Percentiles rank a stretch among this genome's conserved stretches.
Conservation (phyloP, 805 yeast genomes). For the Peterozyma toletana region DNA sequence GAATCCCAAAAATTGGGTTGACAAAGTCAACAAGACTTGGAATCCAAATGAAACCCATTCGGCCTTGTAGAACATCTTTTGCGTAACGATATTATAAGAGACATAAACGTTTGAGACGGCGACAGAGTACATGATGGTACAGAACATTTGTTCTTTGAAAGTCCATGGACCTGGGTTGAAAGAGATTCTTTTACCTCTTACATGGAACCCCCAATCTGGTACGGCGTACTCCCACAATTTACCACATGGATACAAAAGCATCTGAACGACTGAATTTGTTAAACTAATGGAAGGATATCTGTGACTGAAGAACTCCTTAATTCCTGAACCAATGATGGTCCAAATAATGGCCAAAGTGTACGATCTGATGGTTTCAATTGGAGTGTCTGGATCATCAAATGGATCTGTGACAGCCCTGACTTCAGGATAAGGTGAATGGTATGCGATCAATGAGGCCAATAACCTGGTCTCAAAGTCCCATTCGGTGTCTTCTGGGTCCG, state of each 20-base stretch:
- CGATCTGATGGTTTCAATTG: slow-evolving; percentile 47
- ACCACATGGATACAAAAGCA: slow-evolving; percentile 40
- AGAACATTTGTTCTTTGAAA: slow-evolving; percentile 58
- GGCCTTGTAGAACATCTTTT: slow-evolving; percentile 25
- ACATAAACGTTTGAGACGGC: slow-evolving; percentile 26
- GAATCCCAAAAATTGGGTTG: slow-evolving; percentile 59
- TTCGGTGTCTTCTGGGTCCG: slow-evolving; percentile 10
- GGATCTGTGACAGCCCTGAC: slow-evolving; percentile 61
- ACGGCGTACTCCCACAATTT: slow-evolving; percentile 20
- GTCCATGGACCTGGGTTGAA: slow-evolving; percentile 63
- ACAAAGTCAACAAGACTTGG: slow-evolving; percentile 42
- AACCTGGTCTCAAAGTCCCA: slow-evolving; percentile 25
- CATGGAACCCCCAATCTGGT: slow-evolving; percentile 33
- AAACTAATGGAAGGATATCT: slow-evolving; percentile 45
- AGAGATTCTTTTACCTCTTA: slow-evolving; percentile 29
- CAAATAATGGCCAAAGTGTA: slow-evolving; percentile 46
- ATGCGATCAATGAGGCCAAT: slow-evolving; percentile 24
- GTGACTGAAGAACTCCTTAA: slow-evolving; percentile 50
- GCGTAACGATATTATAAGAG: slow-evolving; percentile 25
- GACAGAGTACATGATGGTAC: slow-evolving; percentile 37
- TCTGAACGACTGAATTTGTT: slow-evolving; percentile 34
- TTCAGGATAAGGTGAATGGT: slow-evolving; percentile 55
- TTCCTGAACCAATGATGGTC: slow-evolving; percentile 45
- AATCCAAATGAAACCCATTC: slow-evolving; percentile 37
- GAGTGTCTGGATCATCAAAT: slow-evolving; percentile 40